These are phyloP conservation scores for Myxozyma vanderwaltii DNA, from an alignment of 805 yeast species.

Conservation along the genomic window DNA sequence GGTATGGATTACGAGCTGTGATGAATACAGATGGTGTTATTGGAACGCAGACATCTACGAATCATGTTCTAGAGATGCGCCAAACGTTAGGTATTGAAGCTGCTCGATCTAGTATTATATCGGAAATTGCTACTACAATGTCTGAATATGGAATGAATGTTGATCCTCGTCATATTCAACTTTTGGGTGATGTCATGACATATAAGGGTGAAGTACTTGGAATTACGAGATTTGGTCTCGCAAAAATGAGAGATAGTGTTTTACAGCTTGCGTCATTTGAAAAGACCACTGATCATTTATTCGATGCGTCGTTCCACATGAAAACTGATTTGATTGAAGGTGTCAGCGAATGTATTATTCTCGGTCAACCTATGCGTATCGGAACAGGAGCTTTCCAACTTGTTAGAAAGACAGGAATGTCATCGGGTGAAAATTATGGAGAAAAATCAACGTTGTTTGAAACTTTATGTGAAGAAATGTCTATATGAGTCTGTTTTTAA, in stretches of 20 bases:
- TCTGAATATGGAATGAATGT: slow-evolving; percentile 99
- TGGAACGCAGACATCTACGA: slow-evolving; percentile 83
- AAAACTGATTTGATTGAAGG: slow-evolving; percentile 95
- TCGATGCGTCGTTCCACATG: slow-evolving; percentile 98
- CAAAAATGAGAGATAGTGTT: slow-evolving; percentile 98
- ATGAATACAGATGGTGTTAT: slow-evolving; percentile 97
- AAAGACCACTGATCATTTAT: slow-evolving; percentile 96
- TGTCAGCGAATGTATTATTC: slow-evolving; percentile 94
- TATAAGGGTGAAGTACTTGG: slow-evolving; percentile 98
- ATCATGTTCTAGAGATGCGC: slow-evolving; percentile 87
- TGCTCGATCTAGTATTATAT: slow-evolving; percentile 87
- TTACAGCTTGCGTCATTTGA: slow-evolving; percentile 96
- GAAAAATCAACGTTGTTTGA: slow-evolving; percentile 54
- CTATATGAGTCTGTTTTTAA: background rate
- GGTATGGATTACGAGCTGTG: slow-evolving; percentile 92
- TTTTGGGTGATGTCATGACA: slow-evolving; percentile 97
- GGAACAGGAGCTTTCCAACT: slow-evolving; percentile 97
- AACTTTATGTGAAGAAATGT: slow-evolving; percentile 34
- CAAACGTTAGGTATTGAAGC: slow-evolving; percentile 96
- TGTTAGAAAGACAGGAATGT: slow-evolving; percentile 35
- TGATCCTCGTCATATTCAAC: slow-evolving; percentile 98
- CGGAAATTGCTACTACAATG: slow-evolving; percentile 97
- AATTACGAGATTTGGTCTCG: slow-evolving; percentile 95
- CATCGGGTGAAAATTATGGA: slow-evolving; percentile 26
- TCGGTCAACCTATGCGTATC: slow-evolving; percentile 96